A percentile compares a stretch with the other conserved stretches of the same genome.
phyloP scores from a whole-genome alignment of 2,329 filamentous ascomycete species.

The Fusarium bactridioides region DNA sequence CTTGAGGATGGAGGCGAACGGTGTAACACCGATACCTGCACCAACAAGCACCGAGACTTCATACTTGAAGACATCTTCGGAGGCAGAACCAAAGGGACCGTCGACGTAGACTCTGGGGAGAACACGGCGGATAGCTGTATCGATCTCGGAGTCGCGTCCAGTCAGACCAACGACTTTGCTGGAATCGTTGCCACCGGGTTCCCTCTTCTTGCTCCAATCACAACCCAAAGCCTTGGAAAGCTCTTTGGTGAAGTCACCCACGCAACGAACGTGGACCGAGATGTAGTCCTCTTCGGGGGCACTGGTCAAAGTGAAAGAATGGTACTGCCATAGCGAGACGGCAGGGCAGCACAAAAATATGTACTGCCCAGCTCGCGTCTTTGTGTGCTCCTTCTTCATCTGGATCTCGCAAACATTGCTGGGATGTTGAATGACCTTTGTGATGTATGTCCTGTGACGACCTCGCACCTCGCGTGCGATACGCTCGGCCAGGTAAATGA shows the following conservation, averaged over 20 bases:
- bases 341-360: constrained; percentile 90
- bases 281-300: constrained; percentile 92
- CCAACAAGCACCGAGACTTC: constrained; percentile 82
- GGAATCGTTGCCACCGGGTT: constrained; percentile 47
- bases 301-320: constrained; percentile 86
- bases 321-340: constrained; percentile 87
- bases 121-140: constrained; percentile 75
- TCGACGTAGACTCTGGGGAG: constrained; percentile 84
- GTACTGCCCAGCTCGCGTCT: constrained; percentile 83
- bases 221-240: constrained; percentile 78
- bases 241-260: constrained; percentile 80
- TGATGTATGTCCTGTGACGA: constrained; percentile 84
- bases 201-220: constrained; percentile 66
- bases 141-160: constrained; percentile 64
- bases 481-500: constrained; percentile 81
- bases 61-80: constrained; percentile 90
- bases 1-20: constrained; percentile 86
- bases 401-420: constrained; percentile 91
- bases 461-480: constrained; percentile 81
- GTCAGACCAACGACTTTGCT: constrained; percentile 76
- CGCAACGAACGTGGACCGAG: constrained; percentile 82
- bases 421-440: constrained; percentile 88
- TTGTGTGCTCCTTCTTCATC: constrained; percentile 89
- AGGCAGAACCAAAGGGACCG: constrained; percentile 85
- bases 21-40: constrained; percentile 86